These are phyloP conservation scores for Pugionium dolabratum DNA, from an alignment of 345 rosid species.

Conservation along the genomic window DNA sequence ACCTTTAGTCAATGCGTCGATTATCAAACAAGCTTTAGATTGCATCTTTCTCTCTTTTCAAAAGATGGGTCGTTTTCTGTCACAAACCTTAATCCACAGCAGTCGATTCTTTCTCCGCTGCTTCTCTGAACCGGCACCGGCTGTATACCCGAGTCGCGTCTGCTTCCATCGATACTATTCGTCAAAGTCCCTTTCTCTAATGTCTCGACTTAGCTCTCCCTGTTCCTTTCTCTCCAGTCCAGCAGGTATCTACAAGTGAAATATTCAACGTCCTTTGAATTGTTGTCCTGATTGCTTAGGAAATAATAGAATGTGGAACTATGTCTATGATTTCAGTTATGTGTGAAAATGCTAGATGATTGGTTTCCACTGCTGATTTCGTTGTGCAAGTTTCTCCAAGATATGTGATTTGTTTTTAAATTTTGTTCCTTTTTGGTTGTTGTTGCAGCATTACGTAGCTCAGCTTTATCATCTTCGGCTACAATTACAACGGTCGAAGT, in stretches of 20 bases:
- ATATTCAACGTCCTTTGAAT: background rate
- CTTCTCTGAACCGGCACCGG: slow-evolving; percentile 9
- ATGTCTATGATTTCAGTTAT: background rate
- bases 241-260: slow-evolving; percentile 15
- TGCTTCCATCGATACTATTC: slow-evolving; percentile 35
- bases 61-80: slow-evolving; percentile 21
- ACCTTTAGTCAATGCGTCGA: slow-evolving; percentile 20
- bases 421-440: background rate
- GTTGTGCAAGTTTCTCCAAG: background rate
- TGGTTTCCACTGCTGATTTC: slow-evolving; percentile 16
- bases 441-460: slow-evolving; percentile 44
- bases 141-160: slow-evolving; percentile 14
- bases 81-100: slow-evolving; percentile 18
- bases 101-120: slow-evolving; percentile 32
- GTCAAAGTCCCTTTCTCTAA: slow-evolving; percentile 4
- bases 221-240: background rate
- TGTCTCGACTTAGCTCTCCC: slow-evolving; percentile 8
- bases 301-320: background rate
- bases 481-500: slow-evolving; percentile 46
- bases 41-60: slow-evolving; percentile 1
- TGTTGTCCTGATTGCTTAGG: background rate
- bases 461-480: slow-evolving; percentile 45
- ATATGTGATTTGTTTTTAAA: slow-evolving; percentile 1
- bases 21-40: background rate
- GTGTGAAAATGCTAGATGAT: background rate